These are phyloP conservation scores for Hymenoscyphus albidus DNA, from an alignment of 2,329 filamentous ascomycete genomes.

Conservation along the genomic window DNA sequence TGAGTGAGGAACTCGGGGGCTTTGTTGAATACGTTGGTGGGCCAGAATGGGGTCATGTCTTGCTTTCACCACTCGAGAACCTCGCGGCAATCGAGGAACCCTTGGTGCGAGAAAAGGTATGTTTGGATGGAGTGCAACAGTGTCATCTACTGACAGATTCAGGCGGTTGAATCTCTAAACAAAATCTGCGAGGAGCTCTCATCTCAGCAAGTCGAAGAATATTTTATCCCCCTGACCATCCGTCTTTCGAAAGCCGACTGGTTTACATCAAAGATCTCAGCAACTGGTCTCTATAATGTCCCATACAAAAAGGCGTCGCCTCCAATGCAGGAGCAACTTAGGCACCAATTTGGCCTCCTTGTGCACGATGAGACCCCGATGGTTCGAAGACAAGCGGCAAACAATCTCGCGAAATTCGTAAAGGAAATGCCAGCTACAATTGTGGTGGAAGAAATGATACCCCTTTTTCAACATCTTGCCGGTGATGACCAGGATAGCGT, in stretches of 20 bases:
- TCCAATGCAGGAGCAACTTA: conserved; percentile 83
- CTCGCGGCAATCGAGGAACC: conserved; percentile 98
- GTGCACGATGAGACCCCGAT: conserved; percentile 99
- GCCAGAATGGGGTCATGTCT: conserved; percentile 88
- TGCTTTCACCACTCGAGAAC: conserved; percentile 95
- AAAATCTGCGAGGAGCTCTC: conserved; percentile 96
- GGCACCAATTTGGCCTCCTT: conserved; percentile 86
- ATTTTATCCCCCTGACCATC: conserved; percentile 92
- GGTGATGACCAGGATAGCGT: conserved; percentile 98
- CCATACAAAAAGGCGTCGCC: conserved; percentile 90
- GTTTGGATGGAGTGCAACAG: not conserved
- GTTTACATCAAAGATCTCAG: conserved; percentile 99
- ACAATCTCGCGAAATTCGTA: conserved; percentile 94
- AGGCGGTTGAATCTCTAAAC: conserved; percentile 99
- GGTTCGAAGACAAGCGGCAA: conserved; percentile 95
- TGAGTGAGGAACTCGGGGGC: conserved; percentile 93
- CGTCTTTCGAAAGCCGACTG: conserved; percentile 98
- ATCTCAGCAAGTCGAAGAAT: conserved; percentile 88
- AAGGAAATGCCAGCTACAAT: conserved; percentile 91
- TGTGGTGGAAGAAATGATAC: conserved; percentile 98
- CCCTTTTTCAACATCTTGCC: conserved; percentile 94
- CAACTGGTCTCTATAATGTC: conserved; percentile 88
- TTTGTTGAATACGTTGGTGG: conserved; percentile 98
- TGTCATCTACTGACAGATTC: conserved; percentile 18
- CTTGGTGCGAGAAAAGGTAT: conserved; percentile 93